These are phyloP conservation scores for Proliferodiscus dingleyae DNA, from an alignment of 2,329 filamentous ascomycete genomes.

Conservation along the genomic window DNA sequence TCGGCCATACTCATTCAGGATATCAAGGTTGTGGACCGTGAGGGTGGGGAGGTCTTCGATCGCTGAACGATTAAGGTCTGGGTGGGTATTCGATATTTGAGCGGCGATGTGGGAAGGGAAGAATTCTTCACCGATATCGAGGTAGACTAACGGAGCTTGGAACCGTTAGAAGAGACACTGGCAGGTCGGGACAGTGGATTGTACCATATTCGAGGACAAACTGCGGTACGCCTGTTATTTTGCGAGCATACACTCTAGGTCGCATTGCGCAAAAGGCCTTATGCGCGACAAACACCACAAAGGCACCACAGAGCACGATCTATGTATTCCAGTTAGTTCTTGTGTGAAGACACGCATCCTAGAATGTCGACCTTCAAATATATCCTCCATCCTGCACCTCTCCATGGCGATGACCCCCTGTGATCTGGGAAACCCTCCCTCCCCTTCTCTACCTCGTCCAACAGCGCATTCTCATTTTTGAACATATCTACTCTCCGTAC, in stretches of 20 bases:
- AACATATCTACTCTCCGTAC: slow-evolving; percentile 9
- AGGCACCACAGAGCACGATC: slow-evolving; percentile 14
- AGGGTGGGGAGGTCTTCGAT: slow-evolving; percentile 37
- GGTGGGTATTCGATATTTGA: slow-evolving; percentile 42
- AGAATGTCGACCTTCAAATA: slow-evolving; percentile 16
- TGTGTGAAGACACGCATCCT: neutral
- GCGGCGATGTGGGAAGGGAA: slow-evolving; percentile 44
- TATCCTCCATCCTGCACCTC: slow-evolving; percentile 1
- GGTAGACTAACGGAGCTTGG: slow-evolving; percentile 46
- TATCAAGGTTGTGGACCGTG: slow-evolving; percentile 43
- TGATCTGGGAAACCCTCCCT: neutral
- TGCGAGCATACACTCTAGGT: slow-evolving; percentile 2
- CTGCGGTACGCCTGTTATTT: slow-evolving; percentile 33
- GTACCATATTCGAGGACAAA: slow-evolving; percentile 43
- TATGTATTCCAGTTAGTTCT: slow-evolving; percentile 4
- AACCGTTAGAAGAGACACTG: neutral
- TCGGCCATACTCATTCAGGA: slow-evolving; percentile 38
- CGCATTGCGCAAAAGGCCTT: slow-evolving; percentile 7
- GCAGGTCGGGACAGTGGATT: slow-evolving; percentile 1
- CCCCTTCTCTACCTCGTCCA: slow-evolving; percentile 19
- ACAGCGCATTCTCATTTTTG: slow-evolving; percentile 6
- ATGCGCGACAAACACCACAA: slow-evolving; percentile 18
- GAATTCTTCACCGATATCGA: slow-evolving; percentile 44
- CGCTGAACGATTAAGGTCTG: slow-evolving; percentile 38
- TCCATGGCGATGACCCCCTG: neutral